A percentile compares a stretch with the other conserved stretches of the same genome.
phyloP scores from a whole-genome alignment of 176 grass and related monocot species.

The Musa acuminata region DNA sequence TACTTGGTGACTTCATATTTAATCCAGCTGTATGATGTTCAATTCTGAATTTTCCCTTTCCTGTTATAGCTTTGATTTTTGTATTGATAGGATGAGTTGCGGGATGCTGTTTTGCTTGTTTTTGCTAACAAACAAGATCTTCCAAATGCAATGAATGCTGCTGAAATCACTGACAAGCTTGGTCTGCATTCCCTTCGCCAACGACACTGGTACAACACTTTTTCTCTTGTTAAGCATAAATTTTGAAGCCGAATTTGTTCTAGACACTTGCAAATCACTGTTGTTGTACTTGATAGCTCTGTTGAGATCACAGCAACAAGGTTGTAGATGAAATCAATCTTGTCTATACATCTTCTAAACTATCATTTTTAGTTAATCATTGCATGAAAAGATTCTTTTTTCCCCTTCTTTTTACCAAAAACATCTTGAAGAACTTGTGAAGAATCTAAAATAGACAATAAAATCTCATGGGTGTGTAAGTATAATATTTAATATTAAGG shows the following conservation, averaged over 20 bases:
- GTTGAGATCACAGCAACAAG: not conserved
- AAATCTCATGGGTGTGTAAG: no score
- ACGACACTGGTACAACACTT: constrained; percentile 43
- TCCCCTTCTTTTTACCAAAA: no score
- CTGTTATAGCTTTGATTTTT: not conserved
- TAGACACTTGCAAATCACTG: not conserved
- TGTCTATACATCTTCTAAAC: no score
- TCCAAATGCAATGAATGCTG: constrained; percentile 82
- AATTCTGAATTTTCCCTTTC: not conserved
- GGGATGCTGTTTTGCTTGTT: constrained; percentile 81
- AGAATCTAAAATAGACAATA: no score
- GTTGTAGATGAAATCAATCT: not conserved
- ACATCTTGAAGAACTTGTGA: no score
- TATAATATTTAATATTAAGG: no score
- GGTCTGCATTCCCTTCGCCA: constrained; percentile 75
- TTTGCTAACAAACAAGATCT: constrained; percentile 90
- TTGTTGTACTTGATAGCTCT: not conserved
- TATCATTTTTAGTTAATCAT: no score
- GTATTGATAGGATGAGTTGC: constrained; percentile 56
- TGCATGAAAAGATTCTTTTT: no score
- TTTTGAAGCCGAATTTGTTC: not conserved
- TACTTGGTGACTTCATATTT: not conserved
- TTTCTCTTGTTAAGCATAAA: not conserved
- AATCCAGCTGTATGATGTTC: not conserved
- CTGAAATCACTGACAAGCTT: constrained; percentile 80